Evolutionary conservation across 352 stramenopile species (phyloP), one percentile per base, ranked within the genome.

Genomic region (Phytophthora cryptogea): DNA sequence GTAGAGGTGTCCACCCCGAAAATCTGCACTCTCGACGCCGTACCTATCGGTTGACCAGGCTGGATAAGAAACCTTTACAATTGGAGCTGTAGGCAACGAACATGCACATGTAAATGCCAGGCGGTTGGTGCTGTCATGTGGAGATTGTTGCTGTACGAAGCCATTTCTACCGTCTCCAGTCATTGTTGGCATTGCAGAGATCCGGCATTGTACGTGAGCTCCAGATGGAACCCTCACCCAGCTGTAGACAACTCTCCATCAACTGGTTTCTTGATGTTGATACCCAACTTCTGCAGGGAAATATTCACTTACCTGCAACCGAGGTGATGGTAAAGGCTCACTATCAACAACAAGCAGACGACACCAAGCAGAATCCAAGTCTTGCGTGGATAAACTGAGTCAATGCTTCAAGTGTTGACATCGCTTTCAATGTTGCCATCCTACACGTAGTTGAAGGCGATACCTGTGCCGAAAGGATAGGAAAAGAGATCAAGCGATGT

Each of bases 1-100:
- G 61, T 69, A 69, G 35, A 66, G 41, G 31, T 42, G 33, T 43
- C n/a, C 36, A 8, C 6, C 33, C 49, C 32, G 35, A 51, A 54
- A 66, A 35, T 32, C 45, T 62, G 39, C 51, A 20, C 20, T n/a
- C 35, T 49, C n/a, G 28, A 43, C 30, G 13, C 42, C 37, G 58
- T 61, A 66, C 50, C 58, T 61, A 35, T 65, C 35, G 40, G 60
- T 63, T 68, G 60, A 68, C 54, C 46, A 68, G 52, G 14, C 33
- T 32, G 45, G 45, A 68, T 68, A 68, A 68, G 59, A 62, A 52
- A 26, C 55, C 47, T 65, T 59, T 65, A 69, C 61, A 46, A 36
- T 2, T 49, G 39, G 36, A 27, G 32, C 23, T 50, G 37, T 40
- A 30, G 26, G 4, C 41, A 28, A 40, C 14, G 30, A 37, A 3